Evolutionary conservation across 2,329 filamentous ascomycete genomes (phyloP).

Genomic region (Aspergillus ustus): DNA sequence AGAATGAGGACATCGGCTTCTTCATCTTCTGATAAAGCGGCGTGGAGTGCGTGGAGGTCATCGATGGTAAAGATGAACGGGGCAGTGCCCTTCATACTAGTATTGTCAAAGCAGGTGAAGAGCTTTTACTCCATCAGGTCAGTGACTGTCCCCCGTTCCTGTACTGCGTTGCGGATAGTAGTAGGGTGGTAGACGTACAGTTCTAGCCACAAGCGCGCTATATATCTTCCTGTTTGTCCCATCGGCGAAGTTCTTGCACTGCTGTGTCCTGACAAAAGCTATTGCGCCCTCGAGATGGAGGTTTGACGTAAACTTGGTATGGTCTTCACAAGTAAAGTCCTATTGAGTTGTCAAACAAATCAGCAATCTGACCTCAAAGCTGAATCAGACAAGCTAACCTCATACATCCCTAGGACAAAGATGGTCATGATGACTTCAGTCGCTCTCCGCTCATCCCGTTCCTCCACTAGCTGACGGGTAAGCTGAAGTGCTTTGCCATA

Average conservation of each 20-base stretch:
- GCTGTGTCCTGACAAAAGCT: conserved; percentile 10
- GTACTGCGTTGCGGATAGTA: neutral
- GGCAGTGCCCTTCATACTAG: neutral
- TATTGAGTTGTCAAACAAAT: neutral
- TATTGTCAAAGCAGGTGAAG: conserved; percentile 10
- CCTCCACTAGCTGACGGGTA: conserved; percentile 11
- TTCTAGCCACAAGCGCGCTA: conserved; percentile 7
- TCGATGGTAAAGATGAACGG: conserved; percentile 13
- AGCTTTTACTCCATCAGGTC: neutral
- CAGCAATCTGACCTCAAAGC: neutral
- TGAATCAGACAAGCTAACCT: neutral
- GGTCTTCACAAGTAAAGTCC: conserved; percentile 10
- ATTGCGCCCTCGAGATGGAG: conserved; percentile 12
- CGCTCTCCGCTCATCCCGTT: neutral
- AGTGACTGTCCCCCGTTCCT: neutral
- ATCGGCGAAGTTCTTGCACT: conserved; percentile 1
- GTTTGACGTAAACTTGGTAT: conserved; percentile 7
- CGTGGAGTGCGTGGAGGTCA: conserved; percentile 6
- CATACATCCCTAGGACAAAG: conserved; percentile 14
- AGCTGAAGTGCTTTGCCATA: conserved; percentile 13
- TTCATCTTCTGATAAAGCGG: conserved; percentile 1
- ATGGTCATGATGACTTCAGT: conserved; percentile 9
- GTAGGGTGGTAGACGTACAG: conserved; percentile 1
- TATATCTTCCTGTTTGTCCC: conserved; percentile 9
- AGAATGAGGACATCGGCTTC: neutral